phyloP scores from a whole-genome alignment of 768 basidiomycete species.

The Pleurotus platypus region DNA sequence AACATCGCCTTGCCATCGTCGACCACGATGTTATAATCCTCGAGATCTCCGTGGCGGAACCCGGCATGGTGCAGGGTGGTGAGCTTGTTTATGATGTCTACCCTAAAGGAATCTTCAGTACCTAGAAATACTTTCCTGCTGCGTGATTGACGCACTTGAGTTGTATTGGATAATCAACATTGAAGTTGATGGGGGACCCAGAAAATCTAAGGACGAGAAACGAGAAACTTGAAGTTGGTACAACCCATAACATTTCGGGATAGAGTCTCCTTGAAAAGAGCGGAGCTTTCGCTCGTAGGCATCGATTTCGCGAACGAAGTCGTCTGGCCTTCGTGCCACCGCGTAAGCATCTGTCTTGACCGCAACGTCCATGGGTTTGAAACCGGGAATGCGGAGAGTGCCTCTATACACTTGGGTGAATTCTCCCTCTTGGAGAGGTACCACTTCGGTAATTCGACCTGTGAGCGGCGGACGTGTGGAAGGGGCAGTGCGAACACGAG shows the following conservation, averaged over 20 bases:
- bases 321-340: not conserved
- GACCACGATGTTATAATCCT: not conserved
- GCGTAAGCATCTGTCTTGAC: not conserved
- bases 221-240: not conserved
- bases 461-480: not conserved
- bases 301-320: not conserved
- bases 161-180: not conserved
- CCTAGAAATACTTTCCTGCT: not conserved
- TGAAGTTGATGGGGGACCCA: not conserved
- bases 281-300: not conserved
- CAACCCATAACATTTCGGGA: not conserved
- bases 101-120: not conserved
- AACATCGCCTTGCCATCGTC: not conserved
- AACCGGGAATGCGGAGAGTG: not conserved
- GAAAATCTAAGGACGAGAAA: not conserved
- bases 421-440: not conserved
- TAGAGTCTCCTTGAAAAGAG: not conserved
- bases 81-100: not conserved
- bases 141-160: not conserved
- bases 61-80: not conserved
- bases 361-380: not conserved
- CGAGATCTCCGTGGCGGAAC: not conserved
- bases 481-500: too few species aligned
- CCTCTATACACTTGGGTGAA: not conserved
- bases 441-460: not conserved